Percentiles rank a stretch among this genome's conserved stretches.
Conservation (phyloP, 306 rosid genomes). For the Quillaja saponaria region DNA sequence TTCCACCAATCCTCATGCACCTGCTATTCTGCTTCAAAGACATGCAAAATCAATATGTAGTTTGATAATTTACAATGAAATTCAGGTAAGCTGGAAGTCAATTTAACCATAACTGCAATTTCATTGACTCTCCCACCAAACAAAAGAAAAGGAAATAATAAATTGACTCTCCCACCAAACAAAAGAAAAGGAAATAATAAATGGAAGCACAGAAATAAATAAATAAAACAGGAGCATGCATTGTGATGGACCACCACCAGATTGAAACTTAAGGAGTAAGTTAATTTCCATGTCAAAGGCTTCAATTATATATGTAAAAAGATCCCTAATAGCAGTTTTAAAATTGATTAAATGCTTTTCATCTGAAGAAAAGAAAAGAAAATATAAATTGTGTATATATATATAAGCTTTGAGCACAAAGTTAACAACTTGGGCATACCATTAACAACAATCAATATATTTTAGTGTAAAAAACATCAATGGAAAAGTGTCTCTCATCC, state of each 20-base stretch:
- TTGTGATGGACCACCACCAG: not conserved
- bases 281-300: too few relatives aligned
- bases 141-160: too few relatives aligned
- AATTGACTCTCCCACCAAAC: too few relatives aligned
- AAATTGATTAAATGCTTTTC: too few relatives aligned
- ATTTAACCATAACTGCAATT: conserved; percentile 8
- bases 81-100: conserved; percentile 12
- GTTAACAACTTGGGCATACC: conserved; percentile 6
- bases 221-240: not conserved
- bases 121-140: too few relatives aligned
- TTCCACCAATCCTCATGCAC: conserved; percentile 38
- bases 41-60: conserved; percentile 14
- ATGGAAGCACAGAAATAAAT: not conserved
- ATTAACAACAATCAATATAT: conserved; percentile 11
- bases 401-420: conserved; percentile 5
- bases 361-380: not conserved
- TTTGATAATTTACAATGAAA: conserved; percentile 2
- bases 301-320: too few relatives aligned
- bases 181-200: not conserved
- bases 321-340: too few relatives aligned
- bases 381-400: not conserved
- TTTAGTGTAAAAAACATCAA: not conserved
- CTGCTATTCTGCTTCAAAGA: conserved; percentile 54
- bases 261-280: not conserved
- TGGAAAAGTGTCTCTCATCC: not conserved